Conservation (phyloP, 2,329 filamentous ascomycete species). For the Aureobasidium musti region DNA sequence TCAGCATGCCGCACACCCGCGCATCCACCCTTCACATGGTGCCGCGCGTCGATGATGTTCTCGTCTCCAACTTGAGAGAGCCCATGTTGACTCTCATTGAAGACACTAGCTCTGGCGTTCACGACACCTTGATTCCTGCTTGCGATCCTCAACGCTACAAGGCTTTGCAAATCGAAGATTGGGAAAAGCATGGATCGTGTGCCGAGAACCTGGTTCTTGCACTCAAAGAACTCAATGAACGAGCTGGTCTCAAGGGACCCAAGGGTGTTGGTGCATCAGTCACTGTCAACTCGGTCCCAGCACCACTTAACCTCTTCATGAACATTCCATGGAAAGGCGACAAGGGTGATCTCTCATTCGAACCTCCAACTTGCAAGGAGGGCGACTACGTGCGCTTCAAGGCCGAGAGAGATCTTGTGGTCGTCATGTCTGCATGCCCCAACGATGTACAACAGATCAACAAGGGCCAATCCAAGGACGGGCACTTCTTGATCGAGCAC, state of each 20-base stretch:
- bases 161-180: slow-evolving; percentile 47
- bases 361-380: slow-evolving; percentile 44
- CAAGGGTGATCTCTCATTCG: slow-evolving; percentile 47
- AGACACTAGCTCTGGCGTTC: slow-evolving; percentile 48
- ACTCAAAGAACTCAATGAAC: slow-evolving; percentile 52
- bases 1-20: slow-evolving; percentile 51
- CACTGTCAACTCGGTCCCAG: slow-evolving; percentile 51
- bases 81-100: slow-evolving; percentile 52
- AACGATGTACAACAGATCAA: slow-evolving; percentile 51
- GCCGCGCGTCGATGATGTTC: slow-evolving; percentile 46
- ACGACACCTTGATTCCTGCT: slow-evolving; percentile 53
- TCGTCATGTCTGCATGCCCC: slow-evolving; percentile 53
- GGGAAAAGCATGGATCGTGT: slow-evolving; percentile 51
- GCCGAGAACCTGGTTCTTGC: slow-evolving; percentile 54
- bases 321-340: slow-evolving; percentile 49
- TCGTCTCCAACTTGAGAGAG: slow-evolving; percentile 51
- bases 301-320: slow-evolving; percentile 53
- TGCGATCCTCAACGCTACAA: slow-evolving; percentile 51
- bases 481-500: slow-evolving; percentile 47
- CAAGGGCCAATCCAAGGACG: slow-evolving; percentile 46
- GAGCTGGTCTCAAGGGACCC: slow-evolving; percentile 49
- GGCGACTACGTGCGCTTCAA: slow-evolving; percentile 50
- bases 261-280: slow-evolving; percentile 52
- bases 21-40: slow-evolving; percentile 46
- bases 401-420: slow-evolving; percentile 50